Conservation (phyloP, 2,329 filamentous ascomycete species). For the Pseudonectria buxi region DNA sequence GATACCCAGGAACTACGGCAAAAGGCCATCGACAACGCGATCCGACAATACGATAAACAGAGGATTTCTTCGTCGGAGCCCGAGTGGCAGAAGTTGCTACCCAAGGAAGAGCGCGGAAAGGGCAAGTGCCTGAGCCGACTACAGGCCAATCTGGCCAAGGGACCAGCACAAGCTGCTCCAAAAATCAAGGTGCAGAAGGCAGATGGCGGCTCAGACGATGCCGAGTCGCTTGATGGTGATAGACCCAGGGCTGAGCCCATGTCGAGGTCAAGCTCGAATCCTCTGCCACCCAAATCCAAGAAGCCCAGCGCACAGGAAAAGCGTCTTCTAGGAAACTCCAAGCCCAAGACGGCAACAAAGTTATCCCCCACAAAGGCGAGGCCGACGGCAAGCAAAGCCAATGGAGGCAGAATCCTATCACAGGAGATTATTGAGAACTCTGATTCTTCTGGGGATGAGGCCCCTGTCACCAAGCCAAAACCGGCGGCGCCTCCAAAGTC, state of each 20-base stretch:
- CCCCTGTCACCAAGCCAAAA: slow-evolving; percentile 30
- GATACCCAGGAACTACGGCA: slow-evolving; percentile 47
- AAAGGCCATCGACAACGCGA: slow-evolving; percentile 53
- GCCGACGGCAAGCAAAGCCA: slow-evolving; percentile 24
- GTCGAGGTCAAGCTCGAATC: slow-evolving; percentile 45
- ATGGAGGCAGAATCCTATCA: slow-evolving; percentile 42
- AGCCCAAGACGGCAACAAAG: slow-evolving; percentile 28
- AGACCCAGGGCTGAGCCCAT: slow-evolving; percentile 32
- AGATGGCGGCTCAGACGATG: slow-evolving; percentile 40
- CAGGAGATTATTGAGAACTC: slow-evolving; percentile 52
- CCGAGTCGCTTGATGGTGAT: slow-evolving; percentile 22
- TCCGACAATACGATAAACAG: slow-evolving; percentile 53
- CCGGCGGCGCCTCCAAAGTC: slow-evolving; percentile 25
- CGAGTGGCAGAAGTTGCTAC: slow-evolving; percentile 56
- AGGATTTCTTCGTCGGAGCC: slow-evolving; percentile 49
- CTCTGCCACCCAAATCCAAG: slow-evolving; percentile 47
- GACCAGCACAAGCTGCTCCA: slow-evolving; percentile 38
- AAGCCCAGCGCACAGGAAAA: slow-evolving; percentile 51
- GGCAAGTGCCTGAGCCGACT: slow-evolving; percentile 57
- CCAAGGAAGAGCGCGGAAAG: slow-evolving; percentile 48
- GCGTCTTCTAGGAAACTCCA: slow-evolving; percentile 37
- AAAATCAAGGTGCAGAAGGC: slow-evolving; percentile 45
- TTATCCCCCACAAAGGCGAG: slow-evolving; percentile 38
- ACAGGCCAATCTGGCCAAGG: slow-evolving; percentile 51
- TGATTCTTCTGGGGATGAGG: slow-evolving; percentile 46